Evolutionary conservation across 441 rosid species (phyloP).

Genomic region (Adansonia rubrostipa): DNA sequence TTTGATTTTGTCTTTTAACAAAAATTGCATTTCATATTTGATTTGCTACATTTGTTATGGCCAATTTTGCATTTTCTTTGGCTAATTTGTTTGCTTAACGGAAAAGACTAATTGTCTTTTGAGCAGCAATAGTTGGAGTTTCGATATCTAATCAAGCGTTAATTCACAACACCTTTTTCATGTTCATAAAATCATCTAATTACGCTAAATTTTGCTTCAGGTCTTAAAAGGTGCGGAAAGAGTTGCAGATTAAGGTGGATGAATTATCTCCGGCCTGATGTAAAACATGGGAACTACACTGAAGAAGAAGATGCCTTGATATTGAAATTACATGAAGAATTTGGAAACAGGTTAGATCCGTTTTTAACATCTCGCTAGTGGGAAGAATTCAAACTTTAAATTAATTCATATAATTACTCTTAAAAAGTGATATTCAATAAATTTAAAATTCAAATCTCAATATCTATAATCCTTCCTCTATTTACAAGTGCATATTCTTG

Average conservation of each 20-base stretch:
- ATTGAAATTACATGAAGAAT: conserved; percentile 41
- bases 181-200: not conserved
- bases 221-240: conserved; percentile 63
- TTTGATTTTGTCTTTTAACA: not conserved
- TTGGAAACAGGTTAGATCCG: conserved; percentile 57
- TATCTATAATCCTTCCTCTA: too few species aligned
- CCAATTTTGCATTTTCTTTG: not conserved
- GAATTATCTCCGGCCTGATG: conserved; percentile 60
- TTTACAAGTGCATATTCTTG: too few species aligned
- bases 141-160: not conserved
- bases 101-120: not conserved
- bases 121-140: not conserved
- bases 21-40: not conserved
- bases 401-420: too few species aligned
- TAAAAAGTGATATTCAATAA: too few species aligned
- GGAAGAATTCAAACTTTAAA: too few species aligned
- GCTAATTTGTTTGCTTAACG: not conserved
- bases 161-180: not conserved
- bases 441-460: too few species aligned
- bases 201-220: conserved; percentile 30
- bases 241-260: conserved; percentile 72
- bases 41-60: not conserved
- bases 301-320: conserved; percentile 56
- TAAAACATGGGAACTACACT: conserved; percentile 54
- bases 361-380: not conserved